Percentiles rank a stretch among this genome's conserved stretches.
These are phyloP conservation scores for Lactarius akahatsu DNA, from an alignment of 768 basidiomycete species.

Conservation along the genomic window DNA sequence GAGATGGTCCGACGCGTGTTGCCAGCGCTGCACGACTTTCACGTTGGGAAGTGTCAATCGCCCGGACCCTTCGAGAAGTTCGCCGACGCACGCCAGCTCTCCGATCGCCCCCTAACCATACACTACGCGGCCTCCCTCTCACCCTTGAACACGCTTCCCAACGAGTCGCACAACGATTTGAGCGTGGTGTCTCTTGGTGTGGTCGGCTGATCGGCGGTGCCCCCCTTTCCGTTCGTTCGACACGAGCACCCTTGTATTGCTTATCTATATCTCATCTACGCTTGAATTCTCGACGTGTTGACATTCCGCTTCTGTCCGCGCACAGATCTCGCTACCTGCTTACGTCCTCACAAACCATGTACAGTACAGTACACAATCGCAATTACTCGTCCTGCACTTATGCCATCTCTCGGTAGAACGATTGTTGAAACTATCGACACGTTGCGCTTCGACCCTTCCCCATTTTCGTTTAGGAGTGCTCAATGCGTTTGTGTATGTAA, in stretches of 20 bases:
- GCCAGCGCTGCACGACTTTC: constrained; percentile 2
- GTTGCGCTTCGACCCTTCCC: neutral
- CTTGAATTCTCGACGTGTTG: neutral
- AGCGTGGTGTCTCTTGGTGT: neutral
- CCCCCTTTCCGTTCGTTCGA: neutral
- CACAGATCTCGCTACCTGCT: neutral
- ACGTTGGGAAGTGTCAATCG: neutral
- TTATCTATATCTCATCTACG: neutral
- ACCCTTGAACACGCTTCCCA: neutral
- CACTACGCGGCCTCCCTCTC: neutral
- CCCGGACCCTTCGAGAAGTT: neutral
- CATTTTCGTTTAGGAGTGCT: neutral
- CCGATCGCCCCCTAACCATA: neutral
- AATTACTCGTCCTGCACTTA: neutral
- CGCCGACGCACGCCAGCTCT: neutral
- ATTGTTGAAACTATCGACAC: neutral
- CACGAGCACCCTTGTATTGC: neutral
- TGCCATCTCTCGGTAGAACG: neutral
- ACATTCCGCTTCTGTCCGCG: neutral
- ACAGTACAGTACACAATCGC: neutral
- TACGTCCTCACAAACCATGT: neutral
- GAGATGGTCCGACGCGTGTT: constrained; percentile 1
- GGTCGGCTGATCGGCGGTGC: neutral
- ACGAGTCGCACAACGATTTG: neutral
- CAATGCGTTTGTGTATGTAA: neutral